Conservation (phyloP, 495 filamentous ascomycete species). For the Trichoderma erinaceum region DNA sequence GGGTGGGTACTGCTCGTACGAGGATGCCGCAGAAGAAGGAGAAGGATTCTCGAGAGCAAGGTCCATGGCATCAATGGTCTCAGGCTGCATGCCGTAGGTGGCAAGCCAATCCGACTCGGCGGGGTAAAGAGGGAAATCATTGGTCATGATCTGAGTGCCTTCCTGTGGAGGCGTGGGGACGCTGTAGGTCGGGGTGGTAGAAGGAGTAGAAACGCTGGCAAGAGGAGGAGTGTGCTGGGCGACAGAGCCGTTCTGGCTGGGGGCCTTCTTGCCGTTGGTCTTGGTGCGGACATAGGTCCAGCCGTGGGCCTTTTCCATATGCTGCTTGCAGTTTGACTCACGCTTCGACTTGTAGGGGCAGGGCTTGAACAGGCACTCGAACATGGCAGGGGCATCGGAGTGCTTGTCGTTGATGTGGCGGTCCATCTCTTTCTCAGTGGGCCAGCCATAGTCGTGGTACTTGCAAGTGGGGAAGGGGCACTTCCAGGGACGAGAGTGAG, state of each 20-base stretch:
- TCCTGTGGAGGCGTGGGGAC: slow-evolving; percentile 42
- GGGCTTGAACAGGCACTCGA: slow-evolving; percentile 71
- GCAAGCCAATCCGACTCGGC: slow-evolving; percentile 32
- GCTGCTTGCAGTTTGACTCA: slow-evolving; percentile 97
- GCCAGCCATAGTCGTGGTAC: slow-evolving; percentile 82
- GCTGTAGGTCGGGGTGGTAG: slow-evolving; percentile 31
- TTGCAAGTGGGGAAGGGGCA: slow-evolving; percentile 76
- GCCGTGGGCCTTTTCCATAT: slow-evolving; percentile 97
- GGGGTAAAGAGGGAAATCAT: slow-evolving; percentile 39
- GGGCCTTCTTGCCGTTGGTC: slow-evolving; percentile 61
- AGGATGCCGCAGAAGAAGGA: slow-evolving; percentile 39
- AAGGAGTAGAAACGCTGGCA: slow-evolving; percentile 48
- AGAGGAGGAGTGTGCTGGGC: slow-evolving; percentile 50
- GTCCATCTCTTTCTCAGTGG: slow-evolving; percentile 95
- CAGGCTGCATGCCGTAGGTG: slow-evolving; percentile 24
- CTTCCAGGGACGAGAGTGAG: slow-evolving; percentile 92
- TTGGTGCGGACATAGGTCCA: slow-evolving; percentile 88
- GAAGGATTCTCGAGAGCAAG: slow-evolving; percentile 47
- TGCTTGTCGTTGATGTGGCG: slow-evolving; percentile 95
- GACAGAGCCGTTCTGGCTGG: slow-evolving; percentile 28
- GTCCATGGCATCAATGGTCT: slow-evolving; percentile 37
- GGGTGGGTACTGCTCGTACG: slow-evolving; percentile 38
- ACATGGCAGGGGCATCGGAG: slow-evolving; percentile 66
- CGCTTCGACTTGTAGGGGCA: slow-evolving; percentile 94
- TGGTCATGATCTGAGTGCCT: slow-evolving; percentile 26